These are phyloP conservation scores for Claviceps africana DNA, from an alignment of 2,329 filamentous ascomycete species.

Conservation along the genomic window DNA sequence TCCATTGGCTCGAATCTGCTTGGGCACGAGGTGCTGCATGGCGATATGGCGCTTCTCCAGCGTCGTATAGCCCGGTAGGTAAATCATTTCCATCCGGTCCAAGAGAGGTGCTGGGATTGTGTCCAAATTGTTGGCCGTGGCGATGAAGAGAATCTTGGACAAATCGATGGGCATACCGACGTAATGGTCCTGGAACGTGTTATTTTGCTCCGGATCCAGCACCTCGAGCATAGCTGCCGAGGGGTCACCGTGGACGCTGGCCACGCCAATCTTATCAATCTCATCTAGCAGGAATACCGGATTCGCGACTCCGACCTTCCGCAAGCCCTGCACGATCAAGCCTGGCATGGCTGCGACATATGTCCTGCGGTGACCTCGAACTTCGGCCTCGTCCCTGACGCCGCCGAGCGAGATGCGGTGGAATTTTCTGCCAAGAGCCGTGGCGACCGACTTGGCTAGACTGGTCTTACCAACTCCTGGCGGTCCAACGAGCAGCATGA, in stretches of 20 bases:
- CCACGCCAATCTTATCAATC: conserved; percentile 88
- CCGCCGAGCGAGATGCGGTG: conserved; percentile 93
- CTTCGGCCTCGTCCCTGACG: conserved; percentile 92
- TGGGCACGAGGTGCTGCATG: conserved; percentile 82
- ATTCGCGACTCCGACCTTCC: conserved; percentile 91
- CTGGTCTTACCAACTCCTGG: conserved; percentile 95
- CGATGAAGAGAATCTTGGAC: conserved; percentile 93
- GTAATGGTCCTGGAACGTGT: conserved; percentile 91
- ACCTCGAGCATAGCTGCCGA: conserved; percentile 97
- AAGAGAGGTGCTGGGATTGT: conserved; percentile 89
- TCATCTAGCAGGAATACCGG: conserved; percentile 93
- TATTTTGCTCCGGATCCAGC: conserved; percentile 91
- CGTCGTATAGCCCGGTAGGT: conserved; percentile 88
- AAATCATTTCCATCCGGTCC: conserved; percentile 94
- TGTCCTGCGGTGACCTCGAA: conserved; percentile 82
- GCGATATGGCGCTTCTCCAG: conserved; percentile 95
- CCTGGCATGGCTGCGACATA: conserved; percentile 99
- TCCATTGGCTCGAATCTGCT: conserved; percentile 86
- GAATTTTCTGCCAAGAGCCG: conserved; percentile 85
- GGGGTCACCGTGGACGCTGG: conserved; percentile 89
- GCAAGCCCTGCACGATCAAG: conserved; percentile 79
- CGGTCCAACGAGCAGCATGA: conserved; percentile 81
- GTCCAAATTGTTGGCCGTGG: conserved; percentile 87
- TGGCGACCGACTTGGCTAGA: conserved; percentile 82
- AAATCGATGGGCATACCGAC: conserved; percentile 90